Percentiles rank a stretch among this genome's conserved stretches.
Conservation (phyloP, 305 asterid genomes). For the Lippia alba region DNA sequence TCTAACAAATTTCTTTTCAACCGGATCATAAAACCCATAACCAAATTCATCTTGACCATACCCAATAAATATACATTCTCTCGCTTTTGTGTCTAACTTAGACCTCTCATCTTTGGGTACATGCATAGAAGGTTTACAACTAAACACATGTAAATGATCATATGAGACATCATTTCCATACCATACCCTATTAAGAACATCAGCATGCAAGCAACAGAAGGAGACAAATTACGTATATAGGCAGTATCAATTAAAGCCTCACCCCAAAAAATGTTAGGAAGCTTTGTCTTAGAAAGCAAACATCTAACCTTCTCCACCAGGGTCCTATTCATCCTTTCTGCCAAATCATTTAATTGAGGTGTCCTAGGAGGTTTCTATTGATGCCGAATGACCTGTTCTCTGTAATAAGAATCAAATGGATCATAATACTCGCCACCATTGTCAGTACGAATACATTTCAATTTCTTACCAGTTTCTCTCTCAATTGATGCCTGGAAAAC, state of each 20-base stretch:
- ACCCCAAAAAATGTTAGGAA: background rate
- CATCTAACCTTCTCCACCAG: too few relatives aligned
- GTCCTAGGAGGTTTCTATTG: too few relatives aligned
- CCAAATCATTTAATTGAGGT: too few relatives aligned
- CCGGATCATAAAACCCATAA: background rate
- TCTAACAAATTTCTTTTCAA: background rate
- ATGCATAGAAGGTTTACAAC: background rate
- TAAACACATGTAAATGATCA: background rate
- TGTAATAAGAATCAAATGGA: too few relatives aligned
- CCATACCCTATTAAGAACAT: background rate
- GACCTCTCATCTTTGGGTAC: background rate
- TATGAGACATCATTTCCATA: background rate
- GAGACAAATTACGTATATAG: constrained; percentile 1
- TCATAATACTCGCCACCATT: too few relatives aligned
- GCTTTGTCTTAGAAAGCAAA: too few relatives aligned
- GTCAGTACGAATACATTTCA: too few relatives aligned
- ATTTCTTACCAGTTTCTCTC: too few relatives aligned
- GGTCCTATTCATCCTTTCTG: too few relatives aligned
- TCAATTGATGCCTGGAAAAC: too few relatives aligned
- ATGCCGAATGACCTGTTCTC: too few relatives aligned
- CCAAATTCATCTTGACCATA: constrained; percentile 12
- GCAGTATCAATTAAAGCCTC: background rate
- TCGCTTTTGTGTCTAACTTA: background rate
- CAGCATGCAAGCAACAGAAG: background rate
- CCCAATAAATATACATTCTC: background rate